A percentile compares a stretch with the other conserved stretches of the same genome.
phyloP scores from a whole-genome alignment of 257 asterid species.

The Handroanthus guayacan region DNA sequence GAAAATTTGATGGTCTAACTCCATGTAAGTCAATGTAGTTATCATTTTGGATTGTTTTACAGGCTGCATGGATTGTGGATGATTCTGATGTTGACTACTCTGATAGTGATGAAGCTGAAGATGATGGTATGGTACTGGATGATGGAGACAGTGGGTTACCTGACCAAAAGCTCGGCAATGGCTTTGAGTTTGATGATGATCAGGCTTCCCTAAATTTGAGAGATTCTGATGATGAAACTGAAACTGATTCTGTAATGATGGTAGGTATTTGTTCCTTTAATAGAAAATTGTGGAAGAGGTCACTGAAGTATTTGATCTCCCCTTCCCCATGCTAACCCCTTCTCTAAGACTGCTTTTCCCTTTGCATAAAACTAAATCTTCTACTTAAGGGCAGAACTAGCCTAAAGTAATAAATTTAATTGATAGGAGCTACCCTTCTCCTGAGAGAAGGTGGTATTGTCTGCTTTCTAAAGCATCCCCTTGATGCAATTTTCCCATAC shows the following conservation, averaged over 20 bases:
- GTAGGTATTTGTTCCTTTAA: slow-evolving; percentile 49
- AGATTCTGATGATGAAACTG: slow-evolving; percentile 86
- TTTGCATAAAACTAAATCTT: not conserved
- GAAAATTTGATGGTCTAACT: slow-evolving; percentile 18
- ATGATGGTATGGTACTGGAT: slow-evolving; percentile 85
- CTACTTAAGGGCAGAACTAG: not conserved
- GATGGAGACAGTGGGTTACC: slow-evolving; percentile 54
- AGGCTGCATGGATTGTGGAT: slow-evolving; percentile 99
- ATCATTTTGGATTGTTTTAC: slow-evolving; percentile 38
- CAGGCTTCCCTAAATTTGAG: slow-evolving; percentile 69
- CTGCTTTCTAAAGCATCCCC: slow-evolving; percentile 17
- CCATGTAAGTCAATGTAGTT: slow-evolving; percentile 11
- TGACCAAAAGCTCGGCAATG: slow-evolving; percentile 50
- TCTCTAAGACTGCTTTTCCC: not conserved
- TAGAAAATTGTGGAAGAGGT: slow-evolving; percentile 5
- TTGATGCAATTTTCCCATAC: not conserved
- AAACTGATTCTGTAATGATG: slow-evolving; percentile 82
- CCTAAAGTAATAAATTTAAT: slow-evolving; percentile 4
- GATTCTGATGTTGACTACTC: slow-evolving; percentile 70
- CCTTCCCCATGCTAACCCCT: not conserved
- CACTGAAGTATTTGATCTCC: not conserved
- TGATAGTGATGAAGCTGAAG: slow-evolving; percentile 72
- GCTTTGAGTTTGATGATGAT: slow-evolving; percentile 77
- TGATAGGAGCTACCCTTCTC: not conserved
- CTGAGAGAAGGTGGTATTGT: not conserved